Conservation (phyloP, 768 basidiomycete species). For the Termitomyces sp. region DNA sequence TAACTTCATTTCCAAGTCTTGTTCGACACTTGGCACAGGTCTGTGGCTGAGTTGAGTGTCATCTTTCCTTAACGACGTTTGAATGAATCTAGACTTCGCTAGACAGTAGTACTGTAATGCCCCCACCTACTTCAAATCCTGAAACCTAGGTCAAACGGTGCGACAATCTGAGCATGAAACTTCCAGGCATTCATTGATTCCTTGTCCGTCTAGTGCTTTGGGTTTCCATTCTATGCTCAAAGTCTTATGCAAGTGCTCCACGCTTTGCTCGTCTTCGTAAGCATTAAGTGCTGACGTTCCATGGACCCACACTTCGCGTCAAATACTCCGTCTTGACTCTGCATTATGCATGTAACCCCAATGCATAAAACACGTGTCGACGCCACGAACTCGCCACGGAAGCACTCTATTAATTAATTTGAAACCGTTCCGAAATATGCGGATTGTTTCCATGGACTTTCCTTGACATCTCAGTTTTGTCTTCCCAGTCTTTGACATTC, state of each 20-base stretch:
- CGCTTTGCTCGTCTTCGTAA: neutral
- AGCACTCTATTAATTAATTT: neutral
- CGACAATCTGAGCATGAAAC: neutral
- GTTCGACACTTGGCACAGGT: neutral
- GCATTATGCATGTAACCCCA: neutral
- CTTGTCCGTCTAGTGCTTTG: neutral
- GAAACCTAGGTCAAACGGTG: neutral
- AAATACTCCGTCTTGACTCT: neutral
- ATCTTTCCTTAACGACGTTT: neutral
- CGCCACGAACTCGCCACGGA: neutral
- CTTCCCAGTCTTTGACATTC: neutral
- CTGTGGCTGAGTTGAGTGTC: neutral
- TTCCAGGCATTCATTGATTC: neutral
- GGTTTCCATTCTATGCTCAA: neutral
- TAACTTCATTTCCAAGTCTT: no score
- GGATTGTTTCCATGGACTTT: neutral
- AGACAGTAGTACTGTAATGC: neutral
- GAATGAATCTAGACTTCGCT: neutral
- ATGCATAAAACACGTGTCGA: neutral
- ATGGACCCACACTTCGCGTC: no score
- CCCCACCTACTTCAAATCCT: neutral
- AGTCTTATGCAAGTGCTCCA: neutral
- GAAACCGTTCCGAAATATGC: neutral
- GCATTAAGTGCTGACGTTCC: neutral
- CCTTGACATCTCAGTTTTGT: neutral